Evolutionary conservation across 345 rosid genomes (phyloP).

Genomic region (Lepidium aucheri): DNA sequence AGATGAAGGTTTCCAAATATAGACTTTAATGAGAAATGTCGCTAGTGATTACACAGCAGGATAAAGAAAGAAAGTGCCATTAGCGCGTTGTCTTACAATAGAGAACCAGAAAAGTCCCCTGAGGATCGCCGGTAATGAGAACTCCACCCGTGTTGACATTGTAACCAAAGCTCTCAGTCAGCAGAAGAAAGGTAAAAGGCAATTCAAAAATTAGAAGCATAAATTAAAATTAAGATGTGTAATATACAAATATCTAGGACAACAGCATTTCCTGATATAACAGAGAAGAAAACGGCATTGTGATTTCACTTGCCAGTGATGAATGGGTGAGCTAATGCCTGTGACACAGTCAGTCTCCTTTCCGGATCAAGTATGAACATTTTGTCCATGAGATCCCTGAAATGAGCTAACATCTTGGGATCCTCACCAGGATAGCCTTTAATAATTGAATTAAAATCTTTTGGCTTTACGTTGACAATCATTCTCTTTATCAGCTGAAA

Average conservation of each 20-base stretch:
- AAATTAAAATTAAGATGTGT: constrained; percentile 42
- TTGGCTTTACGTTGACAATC: constrained; percentile 71
- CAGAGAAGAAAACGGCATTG: constrained; percentile 46
- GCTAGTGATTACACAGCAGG: constrained; percentile 39
- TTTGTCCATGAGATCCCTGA: constrained; percentile 90
- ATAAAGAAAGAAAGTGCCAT: constrained; percentile 47
- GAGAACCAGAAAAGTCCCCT: constrained; percentile 82
- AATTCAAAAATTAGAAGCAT: constrained; percentile 75
- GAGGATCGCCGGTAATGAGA: constrained; percentile 63
- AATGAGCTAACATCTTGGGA: constrained; percentile 83
- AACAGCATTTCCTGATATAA: constrained; percentile 73
- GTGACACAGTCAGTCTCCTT: constrained; percentile 84
- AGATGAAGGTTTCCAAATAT: constrained; percentile 13
- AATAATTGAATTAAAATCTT: constrained; percentile 82
- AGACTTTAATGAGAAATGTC: constrained; percentile 41
- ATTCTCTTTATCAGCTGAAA: constrained; percentile 77
- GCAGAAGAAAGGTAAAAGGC: constrained; percentile 51
- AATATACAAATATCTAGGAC: constrained; percentile 56
- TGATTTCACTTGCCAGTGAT: constrained; percentile 99
- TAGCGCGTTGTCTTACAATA: constrained; percentile 95
- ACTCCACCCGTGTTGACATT: constrained; percentile 46
- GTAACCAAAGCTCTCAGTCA: constrained; percentile 57
- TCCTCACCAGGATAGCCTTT: constrained; percentile 81
- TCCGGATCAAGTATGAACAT: constrained; percentile 96
- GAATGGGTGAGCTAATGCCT: constrained; percentile 93